A percentile compares a stretch with the other conserved stretches of the same genome.
These are phyloP conservation scores for Bertia moriformis DNA, from an alignment of 2,329 filamentous ascomycete genomes.

Conservation along the genomic window DNA sequence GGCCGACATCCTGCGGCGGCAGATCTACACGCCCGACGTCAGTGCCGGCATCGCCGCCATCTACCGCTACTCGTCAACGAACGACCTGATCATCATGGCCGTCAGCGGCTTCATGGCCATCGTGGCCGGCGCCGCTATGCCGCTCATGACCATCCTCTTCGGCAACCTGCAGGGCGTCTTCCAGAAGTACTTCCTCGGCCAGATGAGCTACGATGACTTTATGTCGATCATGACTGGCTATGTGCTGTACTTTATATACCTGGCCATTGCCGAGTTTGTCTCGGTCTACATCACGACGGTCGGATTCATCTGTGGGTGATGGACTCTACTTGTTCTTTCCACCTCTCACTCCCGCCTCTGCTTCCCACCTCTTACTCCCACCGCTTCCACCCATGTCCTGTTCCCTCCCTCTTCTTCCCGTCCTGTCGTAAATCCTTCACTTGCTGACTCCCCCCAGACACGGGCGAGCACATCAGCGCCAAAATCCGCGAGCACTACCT, in stretches of 20 bases:
- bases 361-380: slow-evolving; percentile 11
- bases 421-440: too few species aligned
- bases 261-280: slow-evolving; percentile 33
- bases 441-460: too few species aligned
- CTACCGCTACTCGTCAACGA: slow-evolving; percentile 55
- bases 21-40: slow-evolving; percentile 49
- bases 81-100: slow-evolving; percentile 35
- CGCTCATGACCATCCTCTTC: slow-evolving; percentile 35
- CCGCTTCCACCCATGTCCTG: slow-evolving; percentile 6
- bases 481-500: slow-evolving; percentile 21
- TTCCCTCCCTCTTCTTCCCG: background rate
- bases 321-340: too few species aligned
- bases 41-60: slow-evolving; percentile 51
- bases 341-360: slow-evolving; percentile 10
- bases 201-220: slow-evolving; percentile 15
- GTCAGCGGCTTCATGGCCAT: slow-evolving; percentile 15
- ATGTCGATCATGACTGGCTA: slow-evolving; percentile 15
- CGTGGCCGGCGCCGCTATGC: slow-evolving; percentile 25
- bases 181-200: slow-evolving; percentile 21
- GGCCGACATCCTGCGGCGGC: slow-evolving; percentile 50
- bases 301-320: slow-evolving; percentile 22
- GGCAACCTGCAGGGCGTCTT: slow-evolving; percentile 30
- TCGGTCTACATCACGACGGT: slow-evolving; percentile 24
- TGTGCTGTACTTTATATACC: slow-evolving; percentile 35
- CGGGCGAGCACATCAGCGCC: slow-evolving; percentile 7